Evolutionary conservation across 202 grass and related monocot genomes (phyloP).

Genomic region (Saccharum hybrid): DNA sequence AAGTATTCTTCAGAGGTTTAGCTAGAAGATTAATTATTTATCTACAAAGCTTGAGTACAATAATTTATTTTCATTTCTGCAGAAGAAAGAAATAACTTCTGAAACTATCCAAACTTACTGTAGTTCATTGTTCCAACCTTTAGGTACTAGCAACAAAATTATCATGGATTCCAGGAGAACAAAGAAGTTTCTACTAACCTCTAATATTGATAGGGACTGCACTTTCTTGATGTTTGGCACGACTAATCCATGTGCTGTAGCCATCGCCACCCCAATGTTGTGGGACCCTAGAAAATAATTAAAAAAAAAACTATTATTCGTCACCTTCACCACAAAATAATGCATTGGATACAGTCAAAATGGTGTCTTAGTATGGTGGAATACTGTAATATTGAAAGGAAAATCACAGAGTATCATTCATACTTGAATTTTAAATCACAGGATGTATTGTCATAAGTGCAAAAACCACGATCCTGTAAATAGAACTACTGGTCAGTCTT

Average conservation of each 20-base stretch:
- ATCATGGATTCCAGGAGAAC: conserved; percentile 21
- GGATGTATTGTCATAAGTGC: not conserved
- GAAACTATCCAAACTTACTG: not conserved
- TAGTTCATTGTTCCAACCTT: conserved; percentile 10
- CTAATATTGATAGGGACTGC: conserved; percentile 85
- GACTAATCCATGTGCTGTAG: conserved; percentile 82
- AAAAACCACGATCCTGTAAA: not conserved
- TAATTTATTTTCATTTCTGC: not conserved
- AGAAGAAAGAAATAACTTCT: not conserved
- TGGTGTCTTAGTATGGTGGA: not conserved
- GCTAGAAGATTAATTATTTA: conserved; percentile 1
- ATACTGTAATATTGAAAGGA: not conserved
- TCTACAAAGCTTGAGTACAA: not conserved
- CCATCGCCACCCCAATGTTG: conserved; percentile 95
- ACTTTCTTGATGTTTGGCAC: conserved; percentile 94
- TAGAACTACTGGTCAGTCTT: not conserved
- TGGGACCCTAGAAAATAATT: conserved; percentile 65
- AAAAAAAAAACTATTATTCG: conserved; percentile 35
- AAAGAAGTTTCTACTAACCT: conserved; percentile 56
- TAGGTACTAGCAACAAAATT: conserved; percentile 19
- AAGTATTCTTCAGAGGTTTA: conserved; percentile 7
- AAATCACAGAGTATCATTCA: not conserved
- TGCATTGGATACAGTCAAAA: not conserved
- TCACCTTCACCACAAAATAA: conserved; percentile 25
- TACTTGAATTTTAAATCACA: not conserved